Conservation (phyloP, 371 early-diverging fungal genomes). For the Mortierella sp. region DNA sequence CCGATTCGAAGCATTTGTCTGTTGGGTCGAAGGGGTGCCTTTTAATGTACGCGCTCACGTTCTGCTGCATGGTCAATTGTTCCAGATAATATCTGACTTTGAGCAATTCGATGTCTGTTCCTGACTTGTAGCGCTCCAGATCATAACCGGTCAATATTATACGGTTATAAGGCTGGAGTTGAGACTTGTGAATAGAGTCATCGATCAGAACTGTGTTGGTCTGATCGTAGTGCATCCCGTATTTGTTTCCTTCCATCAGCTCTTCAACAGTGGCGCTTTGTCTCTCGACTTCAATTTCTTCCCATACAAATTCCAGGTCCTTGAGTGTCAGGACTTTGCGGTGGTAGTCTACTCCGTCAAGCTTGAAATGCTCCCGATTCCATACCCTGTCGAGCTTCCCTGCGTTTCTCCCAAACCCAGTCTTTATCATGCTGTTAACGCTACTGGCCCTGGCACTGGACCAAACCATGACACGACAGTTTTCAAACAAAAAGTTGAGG, state of each 20-base stretch:
- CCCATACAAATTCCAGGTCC: constrained; percentile 70
- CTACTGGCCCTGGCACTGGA: constrained; percentile 75
- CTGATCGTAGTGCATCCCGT: constrained; percentile 61
- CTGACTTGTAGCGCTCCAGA: background rate
- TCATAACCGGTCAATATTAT: constrained; percentile 62
- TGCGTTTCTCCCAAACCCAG: constrained; percentile 53
- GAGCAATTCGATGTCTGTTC: constrained; percentile 62
- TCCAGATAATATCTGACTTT: constrained; percentile 64
- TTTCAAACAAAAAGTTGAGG: constrained; percentile 65
- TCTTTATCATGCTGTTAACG: constrained; percentile 52
- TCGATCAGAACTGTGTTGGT: constrained; percentile 79
- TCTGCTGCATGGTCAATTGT: constrained; percentile 53
- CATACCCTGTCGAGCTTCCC: constrained; percentile 64
- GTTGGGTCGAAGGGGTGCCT: constrained; percentile 55
- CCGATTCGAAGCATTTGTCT: background rate
- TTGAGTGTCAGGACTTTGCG: constrained; percentile 72
- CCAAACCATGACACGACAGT: constrained; percentile 85
- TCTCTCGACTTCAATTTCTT: constrained; percentile 48
- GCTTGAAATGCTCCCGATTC: constrained; percentile 69
- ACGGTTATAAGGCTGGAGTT: constrained; percentile 73
- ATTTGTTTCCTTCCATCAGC: constrained; percentile 6
- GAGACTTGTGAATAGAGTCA: constrained; percentile 73
- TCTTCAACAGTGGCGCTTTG: constrained; percentile 11
- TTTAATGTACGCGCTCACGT: constrained; percentile 64
- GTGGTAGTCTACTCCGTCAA: constrained; percentile 59